Percentiles rank a stretch among this genome's conserved stretches.
Evolutionary conservation across 768 basidiomycete genomes (phyloP).

Genomic region (Tulasnella sp.): DNA sequence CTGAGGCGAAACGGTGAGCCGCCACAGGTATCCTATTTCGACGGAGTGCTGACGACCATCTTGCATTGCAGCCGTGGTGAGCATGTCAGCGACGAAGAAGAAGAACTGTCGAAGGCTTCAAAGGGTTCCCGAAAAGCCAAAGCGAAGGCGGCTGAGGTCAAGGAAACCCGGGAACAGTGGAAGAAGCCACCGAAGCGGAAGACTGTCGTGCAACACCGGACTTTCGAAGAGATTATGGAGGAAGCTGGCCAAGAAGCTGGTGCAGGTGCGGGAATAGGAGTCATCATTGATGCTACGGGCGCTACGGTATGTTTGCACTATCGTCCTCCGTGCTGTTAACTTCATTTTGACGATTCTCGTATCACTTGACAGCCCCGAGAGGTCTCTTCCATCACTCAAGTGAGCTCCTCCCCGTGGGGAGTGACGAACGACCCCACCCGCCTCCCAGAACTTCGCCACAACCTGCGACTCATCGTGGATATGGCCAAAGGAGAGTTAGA

Average conservation of each 20-base stretch:
- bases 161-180: slow-evolving; percentile 70
- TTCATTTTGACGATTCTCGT: slow-evolving; percentile 26
- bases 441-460: slow-evolving; percentile 96
- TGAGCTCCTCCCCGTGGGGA: slow-evolving; percentile 74
- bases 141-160: slow-evolving; percentile 51
- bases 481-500: slow-evolving; percentile 79
- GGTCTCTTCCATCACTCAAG: slow-evolving; percentile 75
- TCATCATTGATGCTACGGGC: slow-evolving; percentile 92
- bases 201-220: slow-evolving; percentile 86
- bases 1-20: slow-evolving; percentile 67
- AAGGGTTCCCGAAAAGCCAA: slow-evolving; percentile 45
- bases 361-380: slow-evolving; percentile 61
- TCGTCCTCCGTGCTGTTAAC: slow-evolving; percentile 8
- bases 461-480: slow-evolving; percentile 80
- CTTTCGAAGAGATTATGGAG: slow-evolving; percentile 91
- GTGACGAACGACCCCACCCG: slow-evolving; percentile 82
- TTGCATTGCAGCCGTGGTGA: slow-evolving; percentile 42
- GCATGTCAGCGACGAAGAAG: slow-evolving; percentile 62
- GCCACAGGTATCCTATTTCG: neutral
- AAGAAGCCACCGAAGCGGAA: slow-evolving; percentile 80
- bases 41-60: neutral
- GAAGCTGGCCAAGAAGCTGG: slow-evolving; percentile 66
- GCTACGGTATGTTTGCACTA: slow-evolving; percentile 61
- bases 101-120: slow-evolving; percentile 40
- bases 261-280: slow-evolving; percentile 58